Percentiles rank a stretch among this genome's conserved stretches.
Conservation (phyloP, 164 flowering plant species). For the Amborella trichopoda region DNA sequence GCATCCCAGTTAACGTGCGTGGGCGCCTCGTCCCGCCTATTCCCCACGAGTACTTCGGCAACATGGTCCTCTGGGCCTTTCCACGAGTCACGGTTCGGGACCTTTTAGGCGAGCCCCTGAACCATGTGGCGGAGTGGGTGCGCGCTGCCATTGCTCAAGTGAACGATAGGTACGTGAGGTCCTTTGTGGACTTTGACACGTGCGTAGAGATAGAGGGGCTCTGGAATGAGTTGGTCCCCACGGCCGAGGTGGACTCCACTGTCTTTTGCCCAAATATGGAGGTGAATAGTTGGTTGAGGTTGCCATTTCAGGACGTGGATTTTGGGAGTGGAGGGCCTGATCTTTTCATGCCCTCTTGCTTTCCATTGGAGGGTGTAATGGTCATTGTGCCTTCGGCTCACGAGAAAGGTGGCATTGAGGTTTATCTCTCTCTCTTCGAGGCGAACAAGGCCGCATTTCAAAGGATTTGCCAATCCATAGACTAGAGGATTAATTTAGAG, state of each 20-base stretch:
- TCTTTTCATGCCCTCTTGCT: neutral
- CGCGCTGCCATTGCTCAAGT: neutral
- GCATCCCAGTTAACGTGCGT: constrained; percentile 20
- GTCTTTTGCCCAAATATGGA: constrained; percentile 1
- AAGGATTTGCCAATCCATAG: neutral
- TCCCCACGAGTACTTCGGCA: constrained; percentile 9
- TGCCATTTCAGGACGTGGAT: constrained; percentile 6
- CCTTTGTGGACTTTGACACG: constrained; percentile 1
- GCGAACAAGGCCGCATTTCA: neutral
- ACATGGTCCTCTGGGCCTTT: constrained; percentile 7
- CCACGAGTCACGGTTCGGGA: neutral
- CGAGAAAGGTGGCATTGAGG: constrained; percentile 2
- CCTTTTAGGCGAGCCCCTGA: neutral
- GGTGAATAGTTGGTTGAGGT: constrained; percentile 7
- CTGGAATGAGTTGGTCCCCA: neutral
- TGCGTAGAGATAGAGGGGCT: neutral
- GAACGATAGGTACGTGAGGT: neutral
- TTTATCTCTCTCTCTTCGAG: neutral
- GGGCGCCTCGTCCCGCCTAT: constrained; percentile 5
- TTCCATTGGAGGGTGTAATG: constrained; percentile 2
- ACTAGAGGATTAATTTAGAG: too few relatives aligned
- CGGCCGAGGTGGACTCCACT: neutral
- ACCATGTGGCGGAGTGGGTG: neutral
- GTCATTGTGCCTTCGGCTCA: neutral
- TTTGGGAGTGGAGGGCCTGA: constrained; percentile 6